Conservation (phyloP, 495 filamentous ascomycete genomes). For the Lichenothelia convexa region DNA sequence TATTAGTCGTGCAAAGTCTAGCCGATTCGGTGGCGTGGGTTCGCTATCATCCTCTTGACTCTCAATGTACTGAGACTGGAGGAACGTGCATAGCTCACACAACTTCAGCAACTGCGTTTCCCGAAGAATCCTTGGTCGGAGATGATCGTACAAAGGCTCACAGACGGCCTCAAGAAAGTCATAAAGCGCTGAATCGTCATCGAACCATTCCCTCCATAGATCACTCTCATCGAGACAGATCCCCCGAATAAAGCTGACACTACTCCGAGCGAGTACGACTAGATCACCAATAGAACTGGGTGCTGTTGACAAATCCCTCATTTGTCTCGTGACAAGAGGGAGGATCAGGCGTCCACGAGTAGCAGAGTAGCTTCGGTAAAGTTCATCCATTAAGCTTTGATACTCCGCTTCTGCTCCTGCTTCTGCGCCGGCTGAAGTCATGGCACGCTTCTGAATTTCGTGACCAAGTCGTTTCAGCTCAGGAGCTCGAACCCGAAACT, state of each 20-base stretch:
- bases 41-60: conserved; percentile 46
- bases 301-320: conserved; percentile 43
- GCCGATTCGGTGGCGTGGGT: conserved; percentile 33
- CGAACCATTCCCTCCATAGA: conserved; percentile 59
- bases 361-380: conserved; percentile 45
- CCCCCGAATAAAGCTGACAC: conserved; percentile 50
- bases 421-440: conserved; percentile 39
- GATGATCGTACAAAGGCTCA: conserved; percentile 57
- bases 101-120: conserved; percentile 55
- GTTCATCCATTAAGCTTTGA: conserved; percentile 45
- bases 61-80: conserved; percentile 69
- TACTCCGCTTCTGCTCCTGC: conserved; percentile 48
- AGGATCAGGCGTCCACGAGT: conserved; percentile 35
- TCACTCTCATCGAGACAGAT: conserved; percentile 59
- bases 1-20: conserved; percentile 50
- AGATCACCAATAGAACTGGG: conserved; percentile 51
- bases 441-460: conserved; percentile 50
- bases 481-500: conserved; percentile 51
- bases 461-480: conserved; percentile 46
- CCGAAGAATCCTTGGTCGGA: conserved; percentile 50
- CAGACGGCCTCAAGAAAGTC: conserved; percentile 57
- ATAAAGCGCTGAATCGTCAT: conserved; percentile 46
- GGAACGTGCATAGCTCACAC: conserved; percentile 61
- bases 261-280: conserved; percentile 47
- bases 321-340: conserved; percentile 38